Conservation (phyloP, 345 rosid species). For the Populus tremula region DNA sequence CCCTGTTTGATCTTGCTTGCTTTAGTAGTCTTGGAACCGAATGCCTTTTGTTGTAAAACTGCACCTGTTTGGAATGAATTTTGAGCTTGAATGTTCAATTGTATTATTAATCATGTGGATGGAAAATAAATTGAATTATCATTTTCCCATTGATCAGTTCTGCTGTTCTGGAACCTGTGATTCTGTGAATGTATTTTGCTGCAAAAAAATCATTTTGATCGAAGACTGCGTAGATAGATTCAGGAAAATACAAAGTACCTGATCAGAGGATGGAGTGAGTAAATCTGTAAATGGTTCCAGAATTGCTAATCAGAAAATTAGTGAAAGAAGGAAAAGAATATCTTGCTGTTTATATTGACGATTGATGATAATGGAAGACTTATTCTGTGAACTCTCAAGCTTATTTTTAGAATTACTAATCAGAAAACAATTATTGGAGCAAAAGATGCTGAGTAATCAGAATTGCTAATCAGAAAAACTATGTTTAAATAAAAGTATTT, state of each 20-base stretch:
- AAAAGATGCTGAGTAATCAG: too few species aligned
- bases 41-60: too few species aligned
- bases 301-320: not conserved
- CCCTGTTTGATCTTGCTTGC: too few species aligned
- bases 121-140: too few species aligned
- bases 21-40: too few species aligned
- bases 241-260: not conserved
- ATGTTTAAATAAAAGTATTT: not conserved
- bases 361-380: not conserved
- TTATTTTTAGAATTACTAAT: not conserved
- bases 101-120: too few species aligned
- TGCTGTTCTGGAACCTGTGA: too few species aligned
- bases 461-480: not conserved
- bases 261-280: not conserved
- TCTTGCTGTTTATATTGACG: not conserved
- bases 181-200: too few species aligned
- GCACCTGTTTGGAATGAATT: too few species aligned
- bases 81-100: too few species aligned
- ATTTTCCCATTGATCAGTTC: too few species aligned
- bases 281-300: not conserved
- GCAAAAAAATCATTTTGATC: not conserved
- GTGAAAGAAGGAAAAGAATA: not conserved
- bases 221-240: not conserved
- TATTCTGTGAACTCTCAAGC: not conserved
- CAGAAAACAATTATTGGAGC: too few species aligned